These are phyloP conservation scores for Pichia exigua DNA, from an alignment of 805 yeast species.

Conservation along the genomic window DNA sequence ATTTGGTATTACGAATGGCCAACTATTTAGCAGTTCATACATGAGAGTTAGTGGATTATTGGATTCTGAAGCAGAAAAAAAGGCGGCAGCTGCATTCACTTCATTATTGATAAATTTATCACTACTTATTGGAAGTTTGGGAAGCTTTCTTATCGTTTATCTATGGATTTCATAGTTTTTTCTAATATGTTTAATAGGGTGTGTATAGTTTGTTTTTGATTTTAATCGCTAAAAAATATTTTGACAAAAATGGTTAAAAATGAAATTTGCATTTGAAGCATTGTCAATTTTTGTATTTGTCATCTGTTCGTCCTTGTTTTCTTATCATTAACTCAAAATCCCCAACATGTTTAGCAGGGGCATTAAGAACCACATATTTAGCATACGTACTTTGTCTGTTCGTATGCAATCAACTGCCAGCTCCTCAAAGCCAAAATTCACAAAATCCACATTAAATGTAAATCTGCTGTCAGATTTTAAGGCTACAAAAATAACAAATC, in stretches of 20 bases:
- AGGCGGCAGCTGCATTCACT: conserved; percentile 93
- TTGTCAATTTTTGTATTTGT: not conserved
- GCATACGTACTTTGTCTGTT: not conserved
- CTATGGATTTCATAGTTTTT: not conserved
- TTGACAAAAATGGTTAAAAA: not conserved
- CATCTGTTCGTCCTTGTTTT: not conserved
- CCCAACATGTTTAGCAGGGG: not conserved
- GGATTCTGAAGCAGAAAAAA: conserved; percentile 51
- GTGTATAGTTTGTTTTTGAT: not conserved
- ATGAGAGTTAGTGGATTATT: conserved; percentile 23
- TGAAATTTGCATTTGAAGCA: not conserved
- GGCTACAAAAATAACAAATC: conserved; percentile 27
- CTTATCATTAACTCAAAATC: not conserved
- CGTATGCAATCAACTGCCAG: conserved; percentile 4
- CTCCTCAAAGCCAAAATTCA: not conserved
- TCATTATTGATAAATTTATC: conserved; percentile 74
- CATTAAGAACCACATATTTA: not conserved
- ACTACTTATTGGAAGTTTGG: conserved; percentile 66
- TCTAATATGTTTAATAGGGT: too few relatives aligned
- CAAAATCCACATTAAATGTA: conserved; percentile 13
- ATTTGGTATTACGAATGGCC: conserved; percentile 88
- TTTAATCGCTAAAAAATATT: not conserved
- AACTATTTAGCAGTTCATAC: conserved; percentile 69
- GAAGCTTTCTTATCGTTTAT: conserved; percentile 56
- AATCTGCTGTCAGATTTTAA: conserved; percentile 20